Percentiles rank a stretch among this genome's conserved stretches.
These are phyloP conservation scores for Cytospora schulzeri DNA, from an alignment of 2,329 filamentous ascomycete genomes.

Conservation along the genomic window DNA sequence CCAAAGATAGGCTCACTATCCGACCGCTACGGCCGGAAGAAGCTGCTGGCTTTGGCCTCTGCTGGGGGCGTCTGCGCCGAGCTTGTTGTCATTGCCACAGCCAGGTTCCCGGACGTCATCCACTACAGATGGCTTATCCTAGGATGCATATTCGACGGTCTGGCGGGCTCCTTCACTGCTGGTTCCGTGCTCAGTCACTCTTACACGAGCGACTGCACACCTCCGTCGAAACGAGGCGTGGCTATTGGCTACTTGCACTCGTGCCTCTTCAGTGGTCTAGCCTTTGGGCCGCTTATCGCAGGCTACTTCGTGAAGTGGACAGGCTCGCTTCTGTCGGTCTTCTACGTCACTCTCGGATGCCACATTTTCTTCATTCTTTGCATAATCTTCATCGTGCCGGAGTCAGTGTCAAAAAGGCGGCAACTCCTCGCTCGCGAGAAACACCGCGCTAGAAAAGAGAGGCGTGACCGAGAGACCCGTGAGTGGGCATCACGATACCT, in stretches of 20 bases:
- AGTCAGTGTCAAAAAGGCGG: constrained; percentile 76
- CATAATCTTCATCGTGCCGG: constrained; percentile 73
- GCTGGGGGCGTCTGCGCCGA: constrained; percentile 76
- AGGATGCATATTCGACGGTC: constrained; percentile 76
- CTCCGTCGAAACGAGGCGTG: constrained; percentile 76
- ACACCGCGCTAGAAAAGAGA: constrained; percentile 51
- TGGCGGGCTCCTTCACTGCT: constrained; percentile 86
- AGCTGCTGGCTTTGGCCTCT: constrained; percentile 72
- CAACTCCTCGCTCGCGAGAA: constrained; percentile 73
- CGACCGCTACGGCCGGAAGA: constrained; percentile 81
- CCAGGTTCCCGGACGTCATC: constrained; percentile 70
- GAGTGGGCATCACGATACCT: constrained; percentile 25
- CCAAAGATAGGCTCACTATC: constrained; percentile 84
- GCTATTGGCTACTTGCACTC: constrained; percentile 90
- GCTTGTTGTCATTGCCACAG: constrained; percentile 75
- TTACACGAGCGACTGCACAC: constrained; percentile 87
- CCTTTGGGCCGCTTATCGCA: constrained; percentile 79
- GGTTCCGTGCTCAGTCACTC: constrained; percentile 77
- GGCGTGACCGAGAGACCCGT: constrained; percentile 37
- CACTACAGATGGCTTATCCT: constrained; percentile 79
- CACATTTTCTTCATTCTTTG: constrained; percentile 75
- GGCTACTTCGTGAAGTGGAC: constrained; percentile 79
- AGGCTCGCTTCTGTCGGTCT: constrained; percentile 75
- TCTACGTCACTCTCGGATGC: constrained; percentile 76
- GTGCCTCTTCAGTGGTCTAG: constrained; percentile 85